These are phyloP conservation scores for Berkeleyomyces rouxiae DNA, from an alignment of 2,329 filamentous ascomycete genomes.

Conservation along the genomic window DNA sequence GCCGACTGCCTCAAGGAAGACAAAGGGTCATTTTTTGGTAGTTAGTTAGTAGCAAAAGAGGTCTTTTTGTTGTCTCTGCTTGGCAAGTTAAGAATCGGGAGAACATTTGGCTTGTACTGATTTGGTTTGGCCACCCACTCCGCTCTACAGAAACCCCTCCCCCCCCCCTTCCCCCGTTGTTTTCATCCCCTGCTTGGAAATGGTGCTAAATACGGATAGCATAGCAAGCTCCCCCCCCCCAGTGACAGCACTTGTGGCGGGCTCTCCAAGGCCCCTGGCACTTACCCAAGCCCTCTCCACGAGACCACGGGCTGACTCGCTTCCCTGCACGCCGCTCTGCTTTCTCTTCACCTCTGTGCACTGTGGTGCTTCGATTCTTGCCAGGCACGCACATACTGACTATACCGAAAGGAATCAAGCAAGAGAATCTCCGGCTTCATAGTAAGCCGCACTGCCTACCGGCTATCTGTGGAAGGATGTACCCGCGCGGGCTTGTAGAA, in stretches of 20 bases:
- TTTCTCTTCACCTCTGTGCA: neutral
- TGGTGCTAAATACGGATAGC: neutral
- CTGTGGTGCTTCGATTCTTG: too few relatives aligned
- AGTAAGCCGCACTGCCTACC: neutral
- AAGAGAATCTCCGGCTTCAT: neutral
- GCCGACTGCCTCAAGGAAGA: neutral
- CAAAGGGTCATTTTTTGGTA: neutral
- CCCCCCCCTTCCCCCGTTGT: neutral
- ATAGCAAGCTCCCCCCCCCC: neutral
- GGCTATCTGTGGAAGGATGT: neutral
- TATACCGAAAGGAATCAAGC: too few relatives aligned
- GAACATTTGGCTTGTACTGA: neutral
- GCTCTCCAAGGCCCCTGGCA: neutral
- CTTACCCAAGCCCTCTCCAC: neutral
- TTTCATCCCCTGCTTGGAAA: neutral
- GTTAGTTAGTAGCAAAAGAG: neutral
- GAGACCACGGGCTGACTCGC: too few relatives aligned
- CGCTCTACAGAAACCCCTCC: neutral
- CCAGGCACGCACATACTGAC: too few relatives aligned
- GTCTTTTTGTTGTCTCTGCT: neutral
- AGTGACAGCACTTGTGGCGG: neutral
- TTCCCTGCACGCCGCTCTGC: neutral
- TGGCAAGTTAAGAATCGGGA: neutral
- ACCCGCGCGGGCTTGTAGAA: neutral
- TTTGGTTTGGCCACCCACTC: neutral